phyloP scores from a whole-genome alignment of 352 stramenopile genomes.

The Phytopythium boreale region DNA sequence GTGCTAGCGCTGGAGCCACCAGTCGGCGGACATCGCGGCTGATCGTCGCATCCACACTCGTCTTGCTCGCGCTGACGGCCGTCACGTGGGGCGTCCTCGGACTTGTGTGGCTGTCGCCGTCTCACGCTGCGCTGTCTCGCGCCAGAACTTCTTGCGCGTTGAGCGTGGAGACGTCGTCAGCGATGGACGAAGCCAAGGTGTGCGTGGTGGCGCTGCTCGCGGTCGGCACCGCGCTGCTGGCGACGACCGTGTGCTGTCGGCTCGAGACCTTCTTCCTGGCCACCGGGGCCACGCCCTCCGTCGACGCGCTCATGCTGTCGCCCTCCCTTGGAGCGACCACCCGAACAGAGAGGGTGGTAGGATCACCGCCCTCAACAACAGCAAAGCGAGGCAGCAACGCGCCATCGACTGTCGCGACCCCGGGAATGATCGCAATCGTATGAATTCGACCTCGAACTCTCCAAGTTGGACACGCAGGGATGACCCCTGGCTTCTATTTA shows the following conservation, averaged over 20 bases:
- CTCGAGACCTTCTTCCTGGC: slow-evolving; percentile 50
- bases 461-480: no score
- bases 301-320: slow-evolving; percentile 39
- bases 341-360: neutral
- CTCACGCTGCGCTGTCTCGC: neutral
- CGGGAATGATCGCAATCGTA: neutral
- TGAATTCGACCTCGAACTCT: neutral
- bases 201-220: slow-evolving; percentile 31
- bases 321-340: slow-evolving; percentile 7
- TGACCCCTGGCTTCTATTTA: neutral
- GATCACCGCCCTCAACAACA: neutral
- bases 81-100: slow-evolving; percentile 25
- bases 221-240: slow-evolving; percentile 30
- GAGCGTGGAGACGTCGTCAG: neutral
- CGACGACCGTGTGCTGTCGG: slow-evolving; percentile 50
- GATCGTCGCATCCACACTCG: neutral
- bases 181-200: slow-evolving; percentile 10
- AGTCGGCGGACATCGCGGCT: neutral
- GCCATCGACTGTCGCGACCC: neutral
- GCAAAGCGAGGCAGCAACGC: neutral
- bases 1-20: no score
- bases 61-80: slow-evolving; percentile 12
- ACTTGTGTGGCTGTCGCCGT: slow-evolving; percentile 11
- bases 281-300: slow-evolving; percentile 12
- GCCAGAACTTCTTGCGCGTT: slow-evolving; percentile 5